These are phyloP conservation scores for Thecaphora thlaspeos DNA, from an alignment of 1,284 basidiomycete genomes.

Conservation along the genomic window DNA sequence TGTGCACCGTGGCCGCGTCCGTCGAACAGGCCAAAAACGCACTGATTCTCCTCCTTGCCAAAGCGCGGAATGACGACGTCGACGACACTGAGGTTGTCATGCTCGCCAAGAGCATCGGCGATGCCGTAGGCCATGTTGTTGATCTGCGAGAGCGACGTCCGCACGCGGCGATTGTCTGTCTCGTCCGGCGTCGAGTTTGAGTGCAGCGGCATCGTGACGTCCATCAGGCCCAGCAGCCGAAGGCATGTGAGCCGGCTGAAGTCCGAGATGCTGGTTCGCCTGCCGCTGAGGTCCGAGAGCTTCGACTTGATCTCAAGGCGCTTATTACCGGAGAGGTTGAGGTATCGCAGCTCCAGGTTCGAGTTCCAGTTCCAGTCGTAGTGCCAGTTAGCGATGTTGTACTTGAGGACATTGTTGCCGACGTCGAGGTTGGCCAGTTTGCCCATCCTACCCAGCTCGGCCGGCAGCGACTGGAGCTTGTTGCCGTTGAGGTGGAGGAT, in stretches of 20 bases:
- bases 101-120: slow-evolving; percentile 80
- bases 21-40: slow-evolving; percentile 94
- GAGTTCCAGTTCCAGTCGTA: slow-evolving; percentile 99
- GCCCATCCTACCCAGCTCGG: slow-evolving; percentile 81
- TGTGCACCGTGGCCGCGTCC: slow-evolving; percentile 61
- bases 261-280: slow-evolving; percentile 66
- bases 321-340: slow-evolving; percentile 84
- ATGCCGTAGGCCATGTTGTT: slow-evolving; percentile 96
- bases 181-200: slow-evolving; percentile 72
- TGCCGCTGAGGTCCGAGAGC: slow-evolving; percentile 54
- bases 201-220: slow-evolving; percentile 72
- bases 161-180: slow-evolving; percentile 82
- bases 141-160: slow-evolving; percentile 86
- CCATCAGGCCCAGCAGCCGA: slow-evolving; percentile 91
- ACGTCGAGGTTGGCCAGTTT: slow-evolving; percentile 83
- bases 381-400: slow-evolving; percentile 97
- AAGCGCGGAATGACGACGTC: slow-evolving; percentile 91
- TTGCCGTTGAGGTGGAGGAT: slow-evolving; percentile 88
- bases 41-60: slow-evolving; percentile 73
- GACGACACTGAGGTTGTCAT: slow-evolving; percentile 72
- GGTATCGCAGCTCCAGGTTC: slow-evolving; percentile 86
- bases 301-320: slow-evolving; percentile 78
- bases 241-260: slow-evolving; percentile 82
- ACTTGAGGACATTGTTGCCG: slow-evolving; percentile 90
- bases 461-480: slow-evolving; percentile 84